A percentile compares a stretch with the other conserved stretches of the same genome.
phyloP scores from a whole-genome alignment of 2,329 filamentous ascomycete species.

The Alternaria brassicicola region DNA sequence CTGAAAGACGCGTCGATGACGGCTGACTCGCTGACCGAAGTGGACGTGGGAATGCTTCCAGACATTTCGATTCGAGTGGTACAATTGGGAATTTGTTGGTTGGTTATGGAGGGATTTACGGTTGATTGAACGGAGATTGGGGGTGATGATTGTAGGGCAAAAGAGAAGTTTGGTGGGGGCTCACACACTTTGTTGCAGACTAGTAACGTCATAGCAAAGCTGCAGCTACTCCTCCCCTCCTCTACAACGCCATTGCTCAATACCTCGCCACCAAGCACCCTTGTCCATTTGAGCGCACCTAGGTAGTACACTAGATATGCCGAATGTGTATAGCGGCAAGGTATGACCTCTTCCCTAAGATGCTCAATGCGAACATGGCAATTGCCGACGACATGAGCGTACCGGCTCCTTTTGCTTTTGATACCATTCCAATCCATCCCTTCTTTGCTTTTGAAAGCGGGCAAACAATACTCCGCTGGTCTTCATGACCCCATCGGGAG shows the following conservation, averaged over 20 bases:
- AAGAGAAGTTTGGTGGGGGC: constrained; percentile 27
- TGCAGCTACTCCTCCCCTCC: constrained; percentile 41
- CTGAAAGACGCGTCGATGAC: constrained; percentile 71
- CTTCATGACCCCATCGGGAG: not conserved
- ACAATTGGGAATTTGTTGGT: constrained; percentile 10
- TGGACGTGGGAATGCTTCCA: constrained; percentile 65
- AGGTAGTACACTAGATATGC: not conserved
- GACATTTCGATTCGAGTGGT: constrained; percentile 29
- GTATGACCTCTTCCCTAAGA: not conserved
- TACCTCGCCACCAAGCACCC: constrained; percentile 19
- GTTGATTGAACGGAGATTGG: not conserved
- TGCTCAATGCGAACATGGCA: too few species aligned
- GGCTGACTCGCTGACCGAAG: constrained; percentile 68
- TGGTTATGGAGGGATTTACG: not conserved
- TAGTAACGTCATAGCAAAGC: constrained; percentile 23
- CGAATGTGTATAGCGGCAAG: not conserved
- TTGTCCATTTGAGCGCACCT: not conserved
- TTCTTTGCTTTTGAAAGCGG: not conserved
- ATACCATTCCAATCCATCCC: constrained; percentile 1
- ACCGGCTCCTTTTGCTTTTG: too few species aligned
- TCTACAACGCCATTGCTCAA: constrained; percentile 23
- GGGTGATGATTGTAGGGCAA: constrained; percentile 8
- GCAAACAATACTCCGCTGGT: constrained; percentile 1
- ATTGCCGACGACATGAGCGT: too few species aligned
- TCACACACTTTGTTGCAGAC: constrained; percentile 16